Percentiles rank a stretch among this genome's conserved stretches.
Evolutionary conservation across 371 early-diverging fungal species (phyloP).

Genomic region (Catenaria anguillulae): DNA sequence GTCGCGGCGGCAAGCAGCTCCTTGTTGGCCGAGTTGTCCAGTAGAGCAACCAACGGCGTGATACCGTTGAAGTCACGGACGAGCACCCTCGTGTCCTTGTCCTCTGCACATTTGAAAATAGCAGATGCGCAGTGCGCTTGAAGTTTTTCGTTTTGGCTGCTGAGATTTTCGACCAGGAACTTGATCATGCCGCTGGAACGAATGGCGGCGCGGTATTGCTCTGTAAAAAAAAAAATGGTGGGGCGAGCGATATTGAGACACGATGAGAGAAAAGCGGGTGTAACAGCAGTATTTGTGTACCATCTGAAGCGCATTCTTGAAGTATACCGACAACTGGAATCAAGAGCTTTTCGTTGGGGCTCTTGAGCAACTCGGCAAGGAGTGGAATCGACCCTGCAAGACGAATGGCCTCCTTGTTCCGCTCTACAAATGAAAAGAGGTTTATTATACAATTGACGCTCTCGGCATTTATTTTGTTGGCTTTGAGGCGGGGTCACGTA

Average conservation of each 20-base stretch:
- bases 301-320: conserved; percentile 37
- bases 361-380: conserved; percentile 35
- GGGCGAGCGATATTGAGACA: no score
- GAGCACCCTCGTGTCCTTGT: conserved; percentile 31
- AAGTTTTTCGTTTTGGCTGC: conserved; percentile 30
- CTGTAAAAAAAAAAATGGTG: no score
- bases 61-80: conserved; percentile 32
- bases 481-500: no score
- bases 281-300: no score
- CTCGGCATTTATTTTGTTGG: no score
- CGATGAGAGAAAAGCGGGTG: no score
- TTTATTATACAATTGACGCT: no score
- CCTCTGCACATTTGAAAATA: conserved; percentile 44
- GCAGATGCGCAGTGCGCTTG: conserved; percentile 40
- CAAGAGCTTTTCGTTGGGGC: conserved; percentile 31
- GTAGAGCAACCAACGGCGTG: conserved; percentile 28
- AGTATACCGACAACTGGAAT: conserved; percentile 43
- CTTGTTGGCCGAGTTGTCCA: conserved; percentile 32
- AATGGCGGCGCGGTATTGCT: conserved; percentile 32
- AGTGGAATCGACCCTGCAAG: conserved; percentile 36
- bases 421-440: no score
- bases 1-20: conserved; percentile 37
- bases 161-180: conserved; percentile 39
- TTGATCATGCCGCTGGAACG: conserved; percentile 32
- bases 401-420: conserved; percentile 41